Conservation (phyloP, 306 rosid species). For the Vicia faba region DNA sequence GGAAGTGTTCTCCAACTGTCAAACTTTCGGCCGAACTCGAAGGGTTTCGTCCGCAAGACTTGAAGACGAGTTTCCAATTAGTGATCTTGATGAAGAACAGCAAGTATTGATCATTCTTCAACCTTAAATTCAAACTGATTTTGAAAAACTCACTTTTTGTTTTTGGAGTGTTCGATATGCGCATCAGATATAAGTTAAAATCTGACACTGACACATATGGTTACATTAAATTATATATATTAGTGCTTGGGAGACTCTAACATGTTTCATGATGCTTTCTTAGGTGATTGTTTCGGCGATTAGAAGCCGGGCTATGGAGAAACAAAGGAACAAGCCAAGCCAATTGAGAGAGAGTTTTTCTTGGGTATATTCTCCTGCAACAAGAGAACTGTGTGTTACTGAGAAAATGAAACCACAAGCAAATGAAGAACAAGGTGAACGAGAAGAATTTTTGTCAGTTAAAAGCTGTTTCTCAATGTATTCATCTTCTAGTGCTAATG, state of each 20-base stretch:
- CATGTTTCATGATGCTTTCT: neutral
- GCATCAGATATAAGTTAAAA: too few species aligned
- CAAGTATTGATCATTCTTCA: constrained; percentile 47
- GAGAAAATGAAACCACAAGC: constrained; percentile 32
- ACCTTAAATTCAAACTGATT: constrained; percentile 14
- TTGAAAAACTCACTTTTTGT: constrained; percentile 3
- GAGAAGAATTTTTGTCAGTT: constrained; percentile 71
- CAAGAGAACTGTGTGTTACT: constrained; percentile 55
- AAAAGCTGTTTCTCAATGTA: constrained; percentile 60
- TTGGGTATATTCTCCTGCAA: constrained; percentile 57
- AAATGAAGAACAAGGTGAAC: constrained; percentile 41
- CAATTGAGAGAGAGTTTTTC: constrained; percentile 54
- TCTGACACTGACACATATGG: too few species aligned
- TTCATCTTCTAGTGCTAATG: constrained; percentile 68
- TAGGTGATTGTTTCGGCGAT: constrained; percentile 77
- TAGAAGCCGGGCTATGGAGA: constrained; percentile 68
- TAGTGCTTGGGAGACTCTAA: too few species aligned
- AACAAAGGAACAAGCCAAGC: constrained; percentile 54
- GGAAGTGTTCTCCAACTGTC: constrained; percentile 64
- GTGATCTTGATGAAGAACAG: constrained; percentile 72
- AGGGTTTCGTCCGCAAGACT: constrained; percentile 44
- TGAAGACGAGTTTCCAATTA: constrained; percentile 55
- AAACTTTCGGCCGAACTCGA: constrained; percentile 41
- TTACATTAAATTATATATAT: too few species aligned
- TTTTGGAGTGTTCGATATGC: too few species aligned